These are phyloP conservation scores for Penicillium digitatum DNA, from an alignment of 2,329 filamentous ascomycete genomes.

Conservation along the genomic window DNA sequence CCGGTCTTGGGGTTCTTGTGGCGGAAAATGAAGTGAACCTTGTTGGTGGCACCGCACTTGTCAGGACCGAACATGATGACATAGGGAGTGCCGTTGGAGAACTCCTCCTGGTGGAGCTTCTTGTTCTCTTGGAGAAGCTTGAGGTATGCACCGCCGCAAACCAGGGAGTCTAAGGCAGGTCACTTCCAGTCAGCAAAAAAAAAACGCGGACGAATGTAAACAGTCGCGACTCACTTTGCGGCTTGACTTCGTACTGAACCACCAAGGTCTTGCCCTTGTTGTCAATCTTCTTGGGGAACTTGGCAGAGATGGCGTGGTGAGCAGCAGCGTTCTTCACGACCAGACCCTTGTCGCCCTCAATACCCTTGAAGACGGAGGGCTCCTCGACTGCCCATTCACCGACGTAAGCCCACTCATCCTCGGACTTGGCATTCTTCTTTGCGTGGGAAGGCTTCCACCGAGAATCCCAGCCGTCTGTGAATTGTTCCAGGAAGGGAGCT, in stretches of 20 bases:
- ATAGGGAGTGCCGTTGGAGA: conserved; percentile 94
- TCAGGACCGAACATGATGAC: conserved; percentile 99
- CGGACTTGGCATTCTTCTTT: conserved; percentile 85
- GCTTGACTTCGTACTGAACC: conserved; percentile 98
- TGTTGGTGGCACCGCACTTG: conserved; percentile 99
- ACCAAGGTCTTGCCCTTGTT: conserved; percentile 97
- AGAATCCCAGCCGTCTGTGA: conserved; percentile 91
- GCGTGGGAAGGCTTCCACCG: conserved; percentile 94
- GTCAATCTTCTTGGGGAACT: conserved; percentile 93
- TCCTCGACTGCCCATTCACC: conserved; percentile 97
- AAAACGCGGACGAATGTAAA: neutral
- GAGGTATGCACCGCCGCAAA: conserved; percentile 97
- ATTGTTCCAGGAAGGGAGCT: conserved; percentile 96
- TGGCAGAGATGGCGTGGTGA: conserved; percentile 98
- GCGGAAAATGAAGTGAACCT: conserved; percentile 97
- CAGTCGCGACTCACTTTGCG: conserved; percentile 69
- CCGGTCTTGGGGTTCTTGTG: conserved; percentile 99
- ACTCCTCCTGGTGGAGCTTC: conserved; percentile 94
- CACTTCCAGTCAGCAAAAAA: neutral
- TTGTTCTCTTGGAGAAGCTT: conserved; percentile 98
- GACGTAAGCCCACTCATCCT: conserved; percentile 94
- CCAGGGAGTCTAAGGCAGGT: conserved; percentile 69
- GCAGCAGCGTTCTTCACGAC: conserved; percentile 97
- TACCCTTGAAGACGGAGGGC: conserved; percentile 82
- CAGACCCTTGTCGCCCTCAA: conserved; percentile 91